Evolutionary conservation across 2,329 filamentous ascomycete genomes (phyloP).

Genomic region (Decorospora gaudefroyi): DNA sequence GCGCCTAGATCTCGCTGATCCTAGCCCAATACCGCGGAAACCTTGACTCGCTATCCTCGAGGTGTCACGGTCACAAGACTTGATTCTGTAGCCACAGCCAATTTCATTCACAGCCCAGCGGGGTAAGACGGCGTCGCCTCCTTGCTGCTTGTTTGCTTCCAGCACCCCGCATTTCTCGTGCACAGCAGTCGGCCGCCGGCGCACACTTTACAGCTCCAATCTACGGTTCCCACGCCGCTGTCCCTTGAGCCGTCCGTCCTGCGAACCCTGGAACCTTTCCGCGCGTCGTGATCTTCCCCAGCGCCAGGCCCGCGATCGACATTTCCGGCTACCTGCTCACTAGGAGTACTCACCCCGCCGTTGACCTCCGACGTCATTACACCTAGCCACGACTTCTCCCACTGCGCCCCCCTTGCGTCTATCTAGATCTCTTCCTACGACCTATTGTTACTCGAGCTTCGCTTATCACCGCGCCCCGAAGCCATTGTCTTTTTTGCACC

Average conservation of each 20-base stretch:
- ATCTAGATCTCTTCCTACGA: constrained; percentile 5
- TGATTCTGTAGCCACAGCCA: neutral
- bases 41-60: neutral
- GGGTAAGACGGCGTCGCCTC: constrained; percentile 1
- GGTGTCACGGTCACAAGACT: constrained; percentile 12
- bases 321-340: constrained; percentile 10
- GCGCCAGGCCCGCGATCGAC: constrained; percentile 13
- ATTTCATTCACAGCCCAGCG: constrained; percentile 6
- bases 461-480: constrained; percentile 10
- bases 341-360: constrained; percentile 13
- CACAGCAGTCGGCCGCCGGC: constrained; percentile 1
- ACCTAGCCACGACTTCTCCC: constrained; percentile 8
- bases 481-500: constrained; percentile 5
- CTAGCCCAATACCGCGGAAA: constrained; percentile 9
- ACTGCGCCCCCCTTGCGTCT: constrained; percentile 9
- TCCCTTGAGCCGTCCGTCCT: neutral
- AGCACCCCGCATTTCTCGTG: constrained; percentile 2
- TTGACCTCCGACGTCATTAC: constrained; percentile 15
- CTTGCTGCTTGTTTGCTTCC: neutral
- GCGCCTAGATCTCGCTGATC: constrained; percentile 16
- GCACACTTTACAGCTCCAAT: neutral
- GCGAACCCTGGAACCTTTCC: constrained; percentile 1
- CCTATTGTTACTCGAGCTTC: constrained; percentile 11
- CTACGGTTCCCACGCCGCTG: constrained; percentile 3
- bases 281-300: neutral